Evolutionary conservation across 1,284 basidiomycete genomes (phyloP).

Genomic region (Papiliotrema laurentii): DNA sequence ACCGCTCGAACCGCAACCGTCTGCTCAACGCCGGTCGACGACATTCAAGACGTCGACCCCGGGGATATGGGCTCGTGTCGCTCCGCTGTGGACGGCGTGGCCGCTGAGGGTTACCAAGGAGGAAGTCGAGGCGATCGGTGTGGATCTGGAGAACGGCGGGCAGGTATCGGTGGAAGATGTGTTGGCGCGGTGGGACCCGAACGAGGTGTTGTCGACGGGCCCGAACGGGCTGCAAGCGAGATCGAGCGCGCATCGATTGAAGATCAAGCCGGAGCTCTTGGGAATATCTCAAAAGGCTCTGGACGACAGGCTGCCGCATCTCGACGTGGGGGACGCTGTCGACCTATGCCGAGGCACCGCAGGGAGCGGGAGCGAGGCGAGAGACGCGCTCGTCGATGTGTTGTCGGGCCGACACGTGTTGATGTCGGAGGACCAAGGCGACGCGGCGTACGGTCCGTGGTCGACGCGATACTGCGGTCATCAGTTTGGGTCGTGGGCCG

Average conservation of each 20-base stretch:
- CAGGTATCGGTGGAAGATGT: slow-evolving; percentile 57
- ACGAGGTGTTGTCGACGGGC: slow-evolving; percentile 9
- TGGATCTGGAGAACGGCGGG: slow-evolving; percentile 52
- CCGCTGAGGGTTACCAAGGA: slow-evolving; percentile 69
- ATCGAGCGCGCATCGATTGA: slow-evolving; percentile 53
- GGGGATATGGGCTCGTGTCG: slow-evolving; percentile 66
- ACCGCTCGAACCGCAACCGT: slow-evolving; percentile 53
- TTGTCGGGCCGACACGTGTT: slow-evolving; percentile 73
- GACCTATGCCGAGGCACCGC: slow-evolving; percentile 28
- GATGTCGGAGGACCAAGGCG: slow-evolving; percentile 51
- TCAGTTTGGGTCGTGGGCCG: slow-evolving; percentile 91
- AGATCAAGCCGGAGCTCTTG: slow-evolving; percentile 60
- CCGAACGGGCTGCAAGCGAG: slow-evolving; percentile 19
- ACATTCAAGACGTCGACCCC: slow-evolving; percentile 49
- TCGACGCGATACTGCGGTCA: slow-evolving; percentile 77
- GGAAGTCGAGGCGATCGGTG: slow-evolving; percentile 59
- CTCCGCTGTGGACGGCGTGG: slow-evolving; percentile 77
- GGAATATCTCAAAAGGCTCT: slow-evolving; percentile 61
- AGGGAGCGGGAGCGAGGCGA: slow-evolving; percentile 40
- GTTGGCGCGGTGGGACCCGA: slow-evolving; percentile 43
- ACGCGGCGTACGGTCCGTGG: slow-evolving; percentile 69
- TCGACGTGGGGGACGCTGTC: slow-evolving; percentile 81
- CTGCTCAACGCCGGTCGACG: slow-evolving; percentile 66
- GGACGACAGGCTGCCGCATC: slow-evolving; percentile 71
- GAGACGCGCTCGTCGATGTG: slow-evolving; percentile 71